Percentiles rank a stretch among this genome's conserved stretches.
Conservation (phyloP, 192 early-diverging fungal species). For the Fimicolochytrium jonesii region DNA sequence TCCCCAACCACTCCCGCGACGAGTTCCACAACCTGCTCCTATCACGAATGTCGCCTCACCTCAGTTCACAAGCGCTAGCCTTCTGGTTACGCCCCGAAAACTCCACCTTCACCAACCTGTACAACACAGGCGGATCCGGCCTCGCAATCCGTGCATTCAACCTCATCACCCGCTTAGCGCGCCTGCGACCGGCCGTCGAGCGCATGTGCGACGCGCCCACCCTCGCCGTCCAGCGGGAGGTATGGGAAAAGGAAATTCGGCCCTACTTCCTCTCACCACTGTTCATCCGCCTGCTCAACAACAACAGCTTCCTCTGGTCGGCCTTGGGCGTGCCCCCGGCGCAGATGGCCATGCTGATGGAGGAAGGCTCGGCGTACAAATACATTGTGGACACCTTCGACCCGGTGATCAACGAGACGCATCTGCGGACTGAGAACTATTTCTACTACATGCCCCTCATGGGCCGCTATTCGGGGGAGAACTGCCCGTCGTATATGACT, state of each 20-base stretch:
- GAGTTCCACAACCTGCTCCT: constrained; percentile 62
- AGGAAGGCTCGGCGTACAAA: constrained; percentile 71
- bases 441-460: constrained; percentile 78
- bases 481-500: constrained; percentile 73
- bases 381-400: constrained; percentile 82
- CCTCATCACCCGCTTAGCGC: constrained; percentile 53
- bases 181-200: constrained; percentile 50
- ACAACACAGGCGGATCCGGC: constrained; percentile 81
- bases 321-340: constrained; percentile 80
- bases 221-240: constrained; percentile 55
- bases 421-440: constrained; percentile 72
- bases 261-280: constrained; percentile 59
- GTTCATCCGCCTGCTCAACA: constrained; percentile 64
- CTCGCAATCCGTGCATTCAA: constrained; percentile 67
- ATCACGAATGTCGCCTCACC: constrained; percentile 62
- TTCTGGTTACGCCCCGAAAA: constrained; percentile 80
- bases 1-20: too few species aligned
- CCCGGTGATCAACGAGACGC: constrained; percentile 59
- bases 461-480: constrained; percentile 62
- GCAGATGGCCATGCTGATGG: constrained; percentile 80
- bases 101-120: constrained; percentile 58
- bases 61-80: constrained; percentile 69
- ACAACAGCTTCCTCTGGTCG: constrained; percentile 79
- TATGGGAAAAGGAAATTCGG: constrained; percentile 66
- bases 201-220: constrained; percentile 50